A percentile compares a stretch with the other conserved stretches of the same genome.
phyloP scores from a whole-genome alignment of 257 asterid genomes.

The Coffea canephora region DNA sequence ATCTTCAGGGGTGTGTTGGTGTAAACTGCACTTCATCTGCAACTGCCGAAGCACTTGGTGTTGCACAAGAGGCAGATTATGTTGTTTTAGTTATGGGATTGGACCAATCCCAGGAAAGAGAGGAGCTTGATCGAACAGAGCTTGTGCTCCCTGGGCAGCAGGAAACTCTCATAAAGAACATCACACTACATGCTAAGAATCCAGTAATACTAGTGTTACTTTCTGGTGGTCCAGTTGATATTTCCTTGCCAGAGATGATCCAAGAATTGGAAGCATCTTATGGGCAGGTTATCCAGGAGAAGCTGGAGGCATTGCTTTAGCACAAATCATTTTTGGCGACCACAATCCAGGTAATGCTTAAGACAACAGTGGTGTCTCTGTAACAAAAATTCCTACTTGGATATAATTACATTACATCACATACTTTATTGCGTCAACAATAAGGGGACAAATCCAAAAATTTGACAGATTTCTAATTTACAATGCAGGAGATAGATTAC shows the following conservation, averaged over 20 bases:
- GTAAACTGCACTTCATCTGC: slow-evolving; percentile 43
- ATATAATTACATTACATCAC: too few relatives aligned
- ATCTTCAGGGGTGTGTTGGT: slow-evolving; percentile 40
- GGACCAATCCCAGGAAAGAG: slow-evolving; percentile 57
- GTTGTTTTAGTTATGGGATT: slow-evolving; percentile 65
- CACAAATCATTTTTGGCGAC: slow-evolving; percentile 53
- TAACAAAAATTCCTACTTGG: too few relatives aligned
- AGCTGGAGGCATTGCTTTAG: slow-evolving; percentile 65
- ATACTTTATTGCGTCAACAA: too few relatives aligned
- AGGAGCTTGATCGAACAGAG: slow-evolving; percentile 42
- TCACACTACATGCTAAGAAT: slow-evolving; percentile 44
- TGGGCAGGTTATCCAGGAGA: slow-evolving; percentile 85
- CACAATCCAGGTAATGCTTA: slow-evolving; percentile 50
- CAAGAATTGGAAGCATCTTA: slow-evolving; percentile 55
- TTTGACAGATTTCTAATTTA: too few relatives aligned
- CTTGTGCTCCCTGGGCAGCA: slow-evolving; percentile 62
- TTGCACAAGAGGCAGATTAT: slow-evolving; percentile 41
- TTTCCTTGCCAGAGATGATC: slow-evolving; percentile 50
- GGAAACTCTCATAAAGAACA: slow-evolving; percentile 32
- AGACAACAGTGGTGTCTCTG: too few relatives aligned
- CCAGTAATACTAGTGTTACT: slow-evolving; percentile 52
- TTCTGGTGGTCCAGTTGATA: slow-evolving; percentile 68
- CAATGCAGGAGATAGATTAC: slow-evolving; percentile 59
- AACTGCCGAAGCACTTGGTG: slow-evolving; percentile 28
- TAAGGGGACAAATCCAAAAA: too few relatives aligned